Evolutionary conservation across 1,284 basidiomycete genomes (phyloP).

Genomic region (Phylloboletellus chloephorus): DNA sequence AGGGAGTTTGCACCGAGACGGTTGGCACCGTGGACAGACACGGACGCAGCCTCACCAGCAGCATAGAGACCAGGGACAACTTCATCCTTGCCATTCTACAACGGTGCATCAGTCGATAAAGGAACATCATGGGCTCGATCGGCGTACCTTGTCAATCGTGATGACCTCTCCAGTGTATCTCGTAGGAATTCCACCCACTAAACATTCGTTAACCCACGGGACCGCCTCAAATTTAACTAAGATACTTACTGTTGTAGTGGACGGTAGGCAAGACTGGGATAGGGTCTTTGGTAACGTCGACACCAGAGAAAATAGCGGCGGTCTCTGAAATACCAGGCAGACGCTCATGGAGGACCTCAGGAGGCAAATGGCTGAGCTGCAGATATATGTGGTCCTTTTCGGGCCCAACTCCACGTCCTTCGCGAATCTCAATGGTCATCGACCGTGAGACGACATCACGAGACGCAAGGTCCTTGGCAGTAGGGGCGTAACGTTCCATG

Average conservation of each 20-base stretch:
- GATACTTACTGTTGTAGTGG: constrained; percentile 84
- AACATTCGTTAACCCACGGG: constrained; percentile 18
- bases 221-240: neutral
- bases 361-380: constrained; percentile 95
- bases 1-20: constrained; percentile 99
- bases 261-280: constrained; percentile 96
- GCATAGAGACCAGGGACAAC: constrained; percentile 97
- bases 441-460: constrained; percentile 99
- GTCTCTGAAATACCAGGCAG: constrained; percentile 99
- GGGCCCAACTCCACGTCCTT: constrained; percentile 97
- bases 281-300: constrained; percentile 99
- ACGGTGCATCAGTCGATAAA: constrained; percentile 1
- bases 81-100: constrained; percentile 81
- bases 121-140: neutral
- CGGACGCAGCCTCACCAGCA: constrained; percentile 97
- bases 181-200: constrained; percentile 99
- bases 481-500: constrained; percentile 99
- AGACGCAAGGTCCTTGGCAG: constrained; percentile 98
- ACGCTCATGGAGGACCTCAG: constrained; percentile 95
- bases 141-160: constrained; percentile 62
- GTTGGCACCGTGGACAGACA: constrained; percentile 99
- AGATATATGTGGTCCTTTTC: constrained; percentile 98
- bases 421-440: constrained; percentile 99
- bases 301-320: constrained; percentile 97
- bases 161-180: constrained; percentile 98